These are phyloP conservation scores for Backusella tuberculispora DNA, from an alignment of 192 early-diverging fungal species.

Conservation along the genomic window DNA sequence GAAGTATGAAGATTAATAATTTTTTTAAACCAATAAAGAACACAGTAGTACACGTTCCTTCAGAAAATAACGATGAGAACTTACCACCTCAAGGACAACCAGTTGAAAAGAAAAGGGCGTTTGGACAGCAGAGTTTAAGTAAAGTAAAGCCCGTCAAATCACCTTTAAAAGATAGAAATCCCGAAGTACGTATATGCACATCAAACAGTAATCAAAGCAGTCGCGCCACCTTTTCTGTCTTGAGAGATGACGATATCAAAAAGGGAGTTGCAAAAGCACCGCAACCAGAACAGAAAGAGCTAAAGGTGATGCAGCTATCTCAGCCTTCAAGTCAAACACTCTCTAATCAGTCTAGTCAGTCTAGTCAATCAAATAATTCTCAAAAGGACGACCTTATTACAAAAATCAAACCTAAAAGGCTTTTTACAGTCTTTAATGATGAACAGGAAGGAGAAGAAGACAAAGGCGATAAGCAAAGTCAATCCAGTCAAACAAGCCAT, in stretches of 20 bases:
- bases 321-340: not conserved
- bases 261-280: not conserved
- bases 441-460: not conserved
- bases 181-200: not conserved
- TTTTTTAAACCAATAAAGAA: not conserved
- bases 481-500: not conserved
- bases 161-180: not conserved
- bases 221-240: not conserved
- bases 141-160: not conserved
- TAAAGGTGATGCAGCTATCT: not conserved
- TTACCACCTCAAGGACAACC: not conserved
- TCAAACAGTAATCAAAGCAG: not conserved
- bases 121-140: not conserved
- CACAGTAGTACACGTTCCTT: not conserved
- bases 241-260: slow-evolving; percentile 4
- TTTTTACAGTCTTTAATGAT: not conserved
- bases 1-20: not conserved
- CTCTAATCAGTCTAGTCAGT: not conserved
- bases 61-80: slow-evolving; percentile 4
- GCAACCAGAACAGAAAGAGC: not conserved
- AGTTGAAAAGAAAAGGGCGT: not conserved
- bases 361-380: not conserved
- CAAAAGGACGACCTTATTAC: not conserved
- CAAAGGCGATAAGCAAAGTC: not conserved
- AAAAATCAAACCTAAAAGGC: not conserved